These are phyloP conservation scores for Scutellaria baicalensis DNA, from an alignment of 257 asterid genomes.

Conservation along the genomic window DNA sequence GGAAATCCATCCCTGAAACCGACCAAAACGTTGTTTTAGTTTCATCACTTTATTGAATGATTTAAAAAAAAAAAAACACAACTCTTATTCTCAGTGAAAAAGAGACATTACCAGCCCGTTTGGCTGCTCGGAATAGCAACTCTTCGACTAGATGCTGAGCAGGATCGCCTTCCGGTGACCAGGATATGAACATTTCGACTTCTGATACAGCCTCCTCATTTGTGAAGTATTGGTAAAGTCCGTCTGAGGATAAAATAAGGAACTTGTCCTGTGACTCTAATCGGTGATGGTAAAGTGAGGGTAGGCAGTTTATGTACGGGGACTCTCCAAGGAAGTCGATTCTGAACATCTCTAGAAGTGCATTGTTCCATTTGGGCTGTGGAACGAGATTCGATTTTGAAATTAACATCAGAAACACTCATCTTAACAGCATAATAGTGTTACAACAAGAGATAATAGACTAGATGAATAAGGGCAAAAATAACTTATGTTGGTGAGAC, in stretches of 20 bases:
- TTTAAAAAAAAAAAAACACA: neutral
- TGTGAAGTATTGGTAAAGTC: conserved; percentile 93
- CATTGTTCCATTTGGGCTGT: conserved; percentile 95
- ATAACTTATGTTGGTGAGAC: too few species aligned
- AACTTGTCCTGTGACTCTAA: conserved; percentile 72
- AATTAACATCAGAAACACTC: neutral
- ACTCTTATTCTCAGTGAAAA: neutral
- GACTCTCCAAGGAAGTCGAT: conserved; percentile 62
- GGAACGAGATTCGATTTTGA: conserved; percentile 15
- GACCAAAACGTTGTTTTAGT: neutral
- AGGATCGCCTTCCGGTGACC: conserved; percentile 97
- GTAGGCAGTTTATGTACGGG: conserved; percentile 68
- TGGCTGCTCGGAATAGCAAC: conserved; percentile 87
- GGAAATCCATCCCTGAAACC: conserved; percentile 82
- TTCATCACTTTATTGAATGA: too few species aligned
- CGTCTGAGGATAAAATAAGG: conserved; percentile 79
- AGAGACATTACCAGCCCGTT: conserved; percentile 58
- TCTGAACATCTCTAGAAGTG: conserved; percentile 83
- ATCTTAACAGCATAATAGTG: too few species aligned
- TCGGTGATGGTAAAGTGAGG: conserved; percentile 72
- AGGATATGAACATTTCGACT: conserved; percentile 72
- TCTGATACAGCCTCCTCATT: conserved; percentile 91
- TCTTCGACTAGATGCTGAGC: conserved; percentile 94
- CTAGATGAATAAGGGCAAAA: neutral
- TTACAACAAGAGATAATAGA: neutral